Base-by-base conservation (phyloP, 306 rosid species). In the Casuarina equisetifolia region DNA sequence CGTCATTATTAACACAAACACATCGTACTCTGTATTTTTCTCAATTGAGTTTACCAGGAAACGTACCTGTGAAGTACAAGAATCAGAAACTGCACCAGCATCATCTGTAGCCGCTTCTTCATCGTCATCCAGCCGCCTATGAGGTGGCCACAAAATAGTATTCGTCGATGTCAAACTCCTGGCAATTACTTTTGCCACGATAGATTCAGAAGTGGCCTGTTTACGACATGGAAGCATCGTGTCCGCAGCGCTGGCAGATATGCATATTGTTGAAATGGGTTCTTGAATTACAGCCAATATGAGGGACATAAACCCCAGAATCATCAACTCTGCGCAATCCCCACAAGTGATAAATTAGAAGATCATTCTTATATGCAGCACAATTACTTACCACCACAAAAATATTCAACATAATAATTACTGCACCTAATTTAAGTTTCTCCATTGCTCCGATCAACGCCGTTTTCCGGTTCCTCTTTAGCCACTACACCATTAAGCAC, bases 141-240 rank as follows among this genome's bases (percentile, higher is more conserved):
- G 45, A 0, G 66, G 57, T 57, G 9, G 12, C 32, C 75, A 42
- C 73, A 70, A 10, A 48, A 57, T 11, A 57, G 6, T 50, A 43
- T 51, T n/a, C 20, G 72, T 64, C 59, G 39, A 25, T 3, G 48
- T 45, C 67, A 25, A 52, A 53, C 44, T 48, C 46, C 12, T 1
- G 16, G 10, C 69, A 69, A 69, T 58, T 72, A 57, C 16, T 49
- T 50, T 51, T 13, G 66, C 55, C 12, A 40, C 58, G 69, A 52
- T 53, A 19, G 20, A 35, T 44, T 62, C 4, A 6, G 66, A 12
- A 38, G 52, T 9, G 1, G 4, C 45, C 12, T 9, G 8, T 78
- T 67, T 78, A 1, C 74, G 76, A 53, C 88, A 81, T 35, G 85
- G 88, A 67, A 85, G 85, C 88, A 85, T 85, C 38, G n/a, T 78